Evolutionary conservation across 2,329 filamentous ascomycete genomes (phyloP), one percentile per base, ranked within the genome.

Genomic region (Aspergillus phoenicis): DNA sequence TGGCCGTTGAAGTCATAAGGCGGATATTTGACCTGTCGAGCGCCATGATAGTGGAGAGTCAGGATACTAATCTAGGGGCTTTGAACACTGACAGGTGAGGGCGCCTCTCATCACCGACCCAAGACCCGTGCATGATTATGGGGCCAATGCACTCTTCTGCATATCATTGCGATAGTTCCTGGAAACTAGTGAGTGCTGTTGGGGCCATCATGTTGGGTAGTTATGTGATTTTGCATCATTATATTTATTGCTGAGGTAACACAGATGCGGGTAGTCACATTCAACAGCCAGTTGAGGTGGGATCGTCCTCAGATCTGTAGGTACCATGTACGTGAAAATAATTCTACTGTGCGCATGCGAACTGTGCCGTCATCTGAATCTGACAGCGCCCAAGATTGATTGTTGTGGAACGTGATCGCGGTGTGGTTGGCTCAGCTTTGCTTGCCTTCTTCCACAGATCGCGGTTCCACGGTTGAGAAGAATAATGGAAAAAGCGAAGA

Each of bases 1-100:
- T 56, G 39, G 39, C 39, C 26, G 53, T 47, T 22, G 53, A 56
- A 41, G 24, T 28, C 15, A 17, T 39, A 45, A 33, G 53, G 26
- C 53, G 53, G 33, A 56, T 22, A 56, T 47, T 45, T 30, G 53
- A 56, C 53, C 39, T 33, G 53, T 56, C 53, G n/a, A 56, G 45
- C 53, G 53, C 53, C 53, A 47, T 22, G 39, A 56, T 10, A n/a
- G 39, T 33, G 53, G 28, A 56, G 53, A 33, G 20, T 13, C 41
- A 56, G 30, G 53, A 33, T 20, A 55, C 13, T 36, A 24, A 28
- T 17, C 11, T 30, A 43, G 36, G n/a, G 26, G 38, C 10, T 28
- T 30, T 45, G 38, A 26, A 15, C 36, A 45, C 17, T 56, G 26
- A 28, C 52, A 51, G 47, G n/a, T 30, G 47, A 28, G 38, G 33